Evolutionary conservation across 352 stramenopile species (phyloP).

Genomic region (Plasmopara viticola): DNA sequence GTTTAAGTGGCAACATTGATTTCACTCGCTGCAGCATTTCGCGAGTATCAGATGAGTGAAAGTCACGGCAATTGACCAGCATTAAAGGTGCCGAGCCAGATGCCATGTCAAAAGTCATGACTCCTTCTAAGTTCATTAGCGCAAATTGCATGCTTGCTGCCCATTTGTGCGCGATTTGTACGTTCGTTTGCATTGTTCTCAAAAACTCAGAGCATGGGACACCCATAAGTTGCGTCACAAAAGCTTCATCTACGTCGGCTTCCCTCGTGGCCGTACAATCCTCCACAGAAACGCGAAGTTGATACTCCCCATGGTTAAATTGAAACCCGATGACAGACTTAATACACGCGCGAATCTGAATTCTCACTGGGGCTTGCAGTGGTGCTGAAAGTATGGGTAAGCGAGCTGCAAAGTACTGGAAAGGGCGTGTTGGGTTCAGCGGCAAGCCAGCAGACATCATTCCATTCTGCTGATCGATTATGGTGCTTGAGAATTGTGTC

Average conservation of each 20-base stretch:
- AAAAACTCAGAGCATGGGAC: constrained; percentile 63
- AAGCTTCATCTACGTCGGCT: constrained; percentile 42
- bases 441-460: constrained; percentile 1
- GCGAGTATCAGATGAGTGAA: constrained; percentile 28
- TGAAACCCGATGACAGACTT: constrained; percentile 82
- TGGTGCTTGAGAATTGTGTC: background rate
- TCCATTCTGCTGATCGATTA: constrained; percentile 5
- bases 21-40: constrained; percentile 44
- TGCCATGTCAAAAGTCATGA: constrained; percentile 53
- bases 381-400: constrained; percentile 13
- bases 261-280: constrained; percentile 60
- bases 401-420: constrained; percentile 51
- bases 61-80: constrained; percentile 46
- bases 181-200: constrained; percentile 58
- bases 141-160: constrained; percentile 72
- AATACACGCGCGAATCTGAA: constrained; percentile 63
- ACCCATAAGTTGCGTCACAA: constrained; percentile 70
- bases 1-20: constrained; percentile 3
- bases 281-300: constrained; percentile 68
- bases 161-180: constrained; percentile 48
- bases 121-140: constrained; percentile 74
- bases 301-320: constrained; percentile 63
- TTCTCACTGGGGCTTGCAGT: constrained; percentile 14
- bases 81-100: constrained; percentile 31
- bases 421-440: constrained; percentile 24